Conservation (phyloP, 495 filamentous ascomycete genomes). For the Corynascus novoguineensis region DNA sequence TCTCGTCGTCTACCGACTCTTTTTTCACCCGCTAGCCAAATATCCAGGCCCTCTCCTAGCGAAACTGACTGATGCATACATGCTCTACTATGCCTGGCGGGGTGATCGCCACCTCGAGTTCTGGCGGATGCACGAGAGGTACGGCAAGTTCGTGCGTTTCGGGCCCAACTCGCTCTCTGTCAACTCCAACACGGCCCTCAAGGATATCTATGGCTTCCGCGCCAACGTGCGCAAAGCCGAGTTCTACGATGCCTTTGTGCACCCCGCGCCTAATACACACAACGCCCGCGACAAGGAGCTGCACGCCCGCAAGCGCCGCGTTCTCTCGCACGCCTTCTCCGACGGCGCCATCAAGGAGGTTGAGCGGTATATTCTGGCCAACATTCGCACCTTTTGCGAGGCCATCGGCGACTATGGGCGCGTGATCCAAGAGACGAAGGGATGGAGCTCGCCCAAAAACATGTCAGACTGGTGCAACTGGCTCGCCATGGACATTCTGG, state of each 20-base stretch:
- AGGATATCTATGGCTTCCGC: conserved; percentile 56
- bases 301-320: conserved; percentile 60
- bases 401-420: conserved; percentile 40
- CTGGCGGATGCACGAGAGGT: conserved; percentile 51
- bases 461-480: conserved; percentile 61
- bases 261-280: conserved; percentile 55
- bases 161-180: conserved; percentile 58
- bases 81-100: conserved; percentile 52
- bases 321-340: conserved; percentile 59
- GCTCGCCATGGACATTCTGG: conserved; percentile 68
- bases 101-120: conserved; percentile 58
- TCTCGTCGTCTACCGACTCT: conserved; percentile 47
- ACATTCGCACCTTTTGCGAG: conserved; percentile 48
- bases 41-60: conserved; percentile 60
- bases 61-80: conserved; percentile 52
- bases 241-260: conserved; percentile 61
- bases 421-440: conserved; percentile 33
- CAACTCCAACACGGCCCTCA: conserved; percentile 52
- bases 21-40: conserved; percentile 60
- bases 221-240: conserved; percentile 58
- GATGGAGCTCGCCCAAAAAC: conserved; percentile 46
- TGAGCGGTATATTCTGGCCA: conserved; percentile 54
- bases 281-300: conserved; percentile 52
- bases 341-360: conserved; percentile 51
- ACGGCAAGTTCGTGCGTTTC: conserved; percentile 55